Evolutionary conservation across 345 rosid genomes (phyloP).

Genomic region (Gynandropsis gynandra): DNA sequence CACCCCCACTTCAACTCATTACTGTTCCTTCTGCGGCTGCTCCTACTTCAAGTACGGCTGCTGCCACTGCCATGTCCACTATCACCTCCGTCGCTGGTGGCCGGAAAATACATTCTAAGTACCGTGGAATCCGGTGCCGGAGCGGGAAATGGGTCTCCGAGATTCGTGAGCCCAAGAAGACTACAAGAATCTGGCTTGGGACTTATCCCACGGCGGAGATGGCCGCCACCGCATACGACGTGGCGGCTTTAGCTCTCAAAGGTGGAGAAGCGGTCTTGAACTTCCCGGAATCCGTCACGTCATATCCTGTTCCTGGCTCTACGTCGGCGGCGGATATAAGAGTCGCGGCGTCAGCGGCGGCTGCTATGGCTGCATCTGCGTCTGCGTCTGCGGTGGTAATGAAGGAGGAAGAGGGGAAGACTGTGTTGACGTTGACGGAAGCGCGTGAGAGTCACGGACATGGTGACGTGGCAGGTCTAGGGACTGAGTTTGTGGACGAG

Average conservation of each 20-base stretch:
- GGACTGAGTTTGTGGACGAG: slow-evolving; percentile 54
- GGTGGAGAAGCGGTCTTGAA: slow-evolving; percentile 59
- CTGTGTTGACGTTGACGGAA: not conserved
- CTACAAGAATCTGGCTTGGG: slow-evolving; percentile 88
- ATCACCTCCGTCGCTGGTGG: slow-evolving; percentile 27
- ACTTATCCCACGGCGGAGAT: slow-evolving; percentile 73
- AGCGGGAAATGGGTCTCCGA: slow-evolving; percentile 91
- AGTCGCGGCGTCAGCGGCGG: slow-evolving; percentile 57
- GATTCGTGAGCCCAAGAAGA: slow-evolving; percentile 84
- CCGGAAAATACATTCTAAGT: slow-evolving; percentile 37
- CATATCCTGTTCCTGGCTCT: slow-evolving; percentile 59
- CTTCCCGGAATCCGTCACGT: slow-evolving; percentile 44
- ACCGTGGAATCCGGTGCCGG: slow-evolving; percentile 68
- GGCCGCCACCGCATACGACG: slow-evolving; percentile 90
- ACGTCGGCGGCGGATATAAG: slow-evolving; percentile 55
- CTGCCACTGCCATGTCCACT: not conserved
- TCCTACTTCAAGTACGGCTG: slow-evolving; percentile 3
- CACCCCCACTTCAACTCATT: not conserved
- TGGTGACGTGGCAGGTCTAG: slow-evolving; percentile 8
- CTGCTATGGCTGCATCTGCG: slow-evolving; percentile 38
- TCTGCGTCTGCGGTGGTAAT: too few relatives aligned
- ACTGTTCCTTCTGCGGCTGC: not conserved
- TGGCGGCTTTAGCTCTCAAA: slow-evolving; percentile 74
- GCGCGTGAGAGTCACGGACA: not conserved
- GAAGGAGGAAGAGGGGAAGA: not conserved